Evolutionary conservation across 345 rosid species (phyloP), one percentile per base, ranked within the genome.

Genomic region (Syzygium aromaticum): DNA sequence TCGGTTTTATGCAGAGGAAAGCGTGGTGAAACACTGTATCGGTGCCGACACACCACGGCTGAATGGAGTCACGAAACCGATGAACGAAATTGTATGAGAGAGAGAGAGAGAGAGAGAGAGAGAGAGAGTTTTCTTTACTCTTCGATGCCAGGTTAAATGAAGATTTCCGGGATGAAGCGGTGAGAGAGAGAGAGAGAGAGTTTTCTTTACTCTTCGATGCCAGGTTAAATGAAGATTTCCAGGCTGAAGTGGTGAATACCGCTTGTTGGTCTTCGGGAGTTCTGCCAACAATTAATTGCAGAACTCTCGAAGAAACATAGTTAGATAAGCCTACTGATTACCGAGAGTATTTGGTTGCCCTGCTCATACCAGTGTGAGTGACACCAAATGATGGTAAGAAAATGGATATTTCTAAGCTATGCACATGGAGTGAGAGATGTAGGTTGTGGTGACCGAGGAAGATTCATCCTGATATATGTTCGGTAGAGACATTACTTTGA

Each of bases 401-500:
- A 61, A 27, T 61, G 38, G 1, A 13, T 6, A 3, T 13, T 61
- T 16, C 33, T 12, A 61, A 2, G 33, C 19, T 63, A 14, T 9
- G 0, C 77, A 0, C 40, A n/a, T 14, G 21, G 30, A 13, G 21
- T 30, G 38, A 63, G 28, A 2, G 21, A 1, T 0, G 27, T 25
- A 59, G 67, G 67, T 27, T 27, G 30, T 27, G 67, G 40, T 28
- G 7, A 28, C 0, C 28, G 5, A 14, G 38, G 19, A 28, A 63
- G 19, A 8, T 63, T n/a, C 73, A 63, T 63, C 8, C 33, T 9
- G 10, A 7, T 28, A 28, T 59, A 27, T 59, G 13, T 59, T 59
- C 6, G 11, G 16, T 0, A n/a, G 30, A 11, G 15, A 59, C 30
- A 0, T 0, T 59, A 27, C 11, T 9, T 63, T 63, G 0, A 15